These are phyloP conservation scores for Peronosclerospora sorghi DNA, from an alignment of 352 stramenopile genomes.

Conservation along the genomic window DNA sequence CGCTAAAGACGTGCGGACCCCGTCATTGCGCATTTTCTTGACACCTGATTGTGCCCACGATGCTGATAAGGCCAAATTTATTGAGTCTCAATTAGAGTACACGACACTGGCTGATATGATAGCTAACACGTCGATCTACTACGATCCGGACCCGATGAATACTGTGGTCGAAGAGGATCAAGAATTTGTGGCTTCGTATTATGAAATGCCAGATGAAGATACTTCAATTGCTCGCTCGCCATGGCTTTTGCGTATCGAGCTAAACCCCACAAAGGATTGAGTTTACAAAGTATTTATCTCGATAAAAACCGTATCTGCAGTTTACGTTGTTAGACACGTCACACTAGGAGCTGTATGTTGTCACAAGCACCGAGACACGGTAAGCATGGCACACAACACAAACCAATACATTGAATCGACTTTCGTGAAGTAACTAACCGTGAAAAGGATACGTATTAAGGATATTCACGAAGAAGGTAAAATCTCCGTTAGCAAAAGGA, in stretches of 20 bases:
- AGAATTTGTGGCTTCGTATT: constrained; percentile 97
- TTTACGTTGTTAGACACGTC: too few species aligned
- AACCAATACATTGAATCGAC: too few species aligned
- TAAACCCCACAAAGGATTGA: constrained; percentile 97
- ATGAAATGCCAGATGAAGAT: constrained; percentile 95
- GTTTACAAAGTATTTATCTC: constrained; percentile 96
- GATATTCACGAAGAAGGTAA: too few species aligned
- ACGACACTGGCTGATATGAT: constrained; percentile 95
- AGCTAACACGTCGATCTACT: constrained; percentile 96
- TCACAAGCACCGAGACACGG: too few species aligned
- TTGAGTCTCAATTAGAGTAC: constrained; percentile 94
- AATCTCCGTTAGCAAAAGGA: too few species aligned
- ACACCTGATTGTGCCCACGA: constrained; percentile 82
- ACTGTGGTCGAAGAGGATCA: constrained; percentile 95
- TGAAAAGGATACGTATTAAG: too few species aligned
- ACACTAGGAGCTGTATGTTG: too few species aligned
- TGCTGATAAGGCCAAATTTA: constrained; percentile 80
- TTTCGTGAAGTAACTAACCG: too few species aligned
- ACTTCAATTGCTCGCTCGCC: constrained; percentile 89
- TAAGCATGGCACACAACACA: too few species aligned
- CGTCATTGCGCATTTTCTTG: constrained; percentile 93
- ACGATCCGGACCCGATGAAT: constrained; percentile 96
- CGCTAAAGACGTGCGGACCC: constrained; percentile 95
- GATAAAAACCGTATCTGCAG: constrained; percentile 90
- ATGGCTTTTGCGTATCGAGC: constrained; percentile 97